Conservation (phyloP, 2,329 filamentous ascomycete genomes). For the Xylaria arbuscula region DNA sequence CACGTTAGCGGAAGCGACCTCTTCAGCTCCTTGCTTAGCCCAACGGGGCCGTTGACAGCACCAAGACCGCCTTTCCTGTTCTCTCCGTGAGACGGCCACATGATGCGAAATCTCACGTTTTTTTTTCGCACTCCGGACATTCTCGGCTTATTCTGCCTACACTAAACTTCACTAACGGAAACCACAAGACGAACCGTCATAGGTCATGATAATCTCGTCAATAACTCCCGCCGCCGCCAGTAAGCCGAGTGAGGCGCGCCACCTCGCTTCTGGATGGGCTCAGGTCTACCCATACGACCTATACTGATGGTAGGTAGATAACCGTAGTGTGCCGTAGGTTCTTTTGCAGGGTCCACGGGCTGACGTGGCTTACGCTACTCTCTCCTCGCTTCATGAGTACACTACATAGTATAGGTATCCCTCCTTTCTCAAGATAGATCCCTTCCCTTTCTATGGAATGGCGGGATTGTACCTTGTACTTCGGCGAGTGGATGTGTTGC, state of each 20-base stretch:
- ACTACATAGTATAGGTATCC: too few relatives aligned
- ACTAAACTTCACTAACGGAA: not conserved
- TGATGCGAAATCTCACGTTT: conserved; percentile 25
- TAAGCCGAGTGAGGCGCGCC: conserved; percentile 30
- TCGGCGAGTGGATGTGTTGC: conserved; percentile 19
- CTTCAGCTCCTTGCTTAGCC: conserved; percentile 35
- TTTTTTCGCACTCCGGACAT: conserved; percentile 31
- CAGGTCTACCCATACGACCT: not conserved
- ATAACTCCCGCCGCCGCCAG: conserved; percentile 22
- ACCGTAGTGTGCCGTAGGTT: conserved; percentile 5
- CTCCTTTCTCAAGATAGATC: not conserved
- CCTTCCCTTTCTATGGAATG: not conserved
- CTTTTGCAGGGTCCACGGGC: conserved; percentile 15
- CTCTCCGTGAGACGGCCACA: conserved; percentile 5
- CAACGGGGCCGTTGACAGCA: conserved; percentile 6
- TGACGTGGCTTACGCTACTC: conserved; percentile 25
- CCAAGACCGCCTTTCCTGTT: not conserved
- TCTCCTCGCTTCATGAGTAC: not conserved
- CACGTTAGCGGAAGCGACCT: conserved; percentile 18
- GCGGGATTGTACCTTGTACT: conserved; percentile 11
- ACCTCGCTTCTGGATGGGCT: conserved; percentile 16
- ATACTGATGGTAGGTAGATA: not conserved
- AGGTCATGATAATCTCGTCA: not conserved
- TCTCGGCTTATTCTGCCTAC: conserved; percentile 21
- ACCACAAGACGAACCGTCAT: not conserved